Evolutionary conservation across 2,329 filamentous ascomycete genomes (phyloP), one percentile per base, ranked within the genome.

Genomic region (Coniochaeta sp.): DNA sequence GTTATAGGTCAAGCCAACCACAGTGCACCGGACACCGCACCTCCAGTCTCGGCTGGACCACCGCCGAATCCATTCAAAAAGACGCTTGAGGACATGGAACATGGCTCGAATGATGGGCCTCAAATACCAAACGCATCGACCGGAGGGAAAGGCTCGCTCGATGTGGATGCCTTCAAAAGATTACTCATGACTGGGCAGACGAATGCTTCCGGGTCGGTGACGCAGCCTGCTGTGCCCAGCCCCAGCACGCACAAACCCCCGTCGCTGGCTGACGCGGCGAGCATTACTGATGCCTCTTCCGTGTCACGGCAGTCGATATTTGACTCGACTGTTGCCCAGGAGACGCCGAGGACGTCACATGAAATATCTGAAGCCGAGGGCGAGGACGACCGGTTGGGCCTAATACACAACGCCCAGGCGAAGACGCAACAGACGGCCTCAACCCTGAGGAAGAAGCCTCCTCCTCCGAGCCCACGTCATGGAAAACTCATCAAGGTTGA

Each of bases 141-240:
- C n/a, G 50, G 70, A 63, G 60, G 69, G 8, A 75, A 70, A 57
- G 70, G 65, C 16, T 76, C 81, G 0, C 68, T 92, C 56, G 87
- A 94, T 62, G 89, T 92, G 1, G 83, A 89, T 62, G 83, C 87
- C 7, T 94, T 94, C 69, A 85, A 84, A 62, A 78, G 85, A 53
- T 69, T 94, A 55, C 75, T 94, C 47, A 74, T 94, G 70, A 94
- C 87, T 0, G 89, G 89, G 18, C 81, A 83, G 60, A 64, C 79
- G 31, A 77, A 69, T 38, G 46, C 30, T 9, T 2, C 52, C 28
- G 53, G 31, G 3, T 33, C 33, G 27, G 40, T 54, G 47, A 56
- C 63, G 55, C 67, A 62, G 16, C 49, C 63, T 27, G 49, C 53
- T 18, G 26, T 16, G 12, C 13, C 47, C 3, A 35, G 30, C 18